Conservation (phyloP, 2,329 filamentous ascomycete genomes). For the Fusarium burgessii region DNA sequence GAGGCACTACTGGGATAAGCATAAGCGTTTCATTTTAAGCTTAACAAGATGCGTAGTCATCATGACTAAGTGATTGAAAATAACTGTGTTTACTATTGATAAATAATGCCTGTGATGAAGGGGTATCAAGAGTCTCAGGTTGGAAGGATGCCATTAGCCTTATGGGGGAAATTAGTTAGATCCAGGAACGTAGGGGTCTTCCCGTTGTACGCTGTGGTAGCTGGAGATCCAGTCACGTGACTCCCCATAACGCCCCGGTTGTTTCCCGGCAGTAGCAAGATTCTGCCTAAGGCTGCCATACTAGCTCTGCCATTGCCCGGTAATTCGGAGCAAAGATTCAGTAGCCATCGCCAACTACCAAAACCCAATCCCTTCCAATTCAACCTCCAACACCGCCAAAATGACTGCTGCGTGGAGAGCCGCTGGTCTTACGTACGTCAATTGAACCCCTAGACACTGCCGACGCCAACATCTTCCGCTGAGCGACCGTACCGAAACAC, state of each 20-base stretch:
- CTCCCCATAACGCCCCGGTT: not conserved
- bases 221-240: conserved; percentile 23
- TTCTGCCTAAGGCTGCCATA: conserved; percentile 50
- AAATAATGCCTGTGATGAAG: not conserved
- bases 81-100: not conserved
- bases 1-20: conserved; percentile 2
- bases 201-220: not conserved
- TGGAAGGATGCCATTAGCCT: not conserved
- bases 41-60: conserved; percentile 5
- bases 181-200: conserved; percentile 5
- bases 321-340: conserved; percentile 54
- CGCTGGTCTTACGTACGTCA: conserved; percentile 90
- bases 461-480: conserved; percentile 6
- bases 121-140: not conserved
- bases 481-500: conserved; percentile 34
- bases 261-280: conserved; percentile 23
- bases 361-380: conserved; percentile 44
- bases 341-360: conserved; percentile 52
- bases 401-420: conserved; percentile 99
- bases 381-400: conserved; percentile 64
- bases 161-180: not conserved
- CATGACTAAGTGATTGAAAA: conserved; percentile 8
- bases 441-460: conserved; percentile 43
- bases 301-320: conserved; percentile 44
- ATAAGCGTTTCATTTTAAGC: conserved; percentile 16